Evolutionary conservation across 2,329 filamentous ascomycete species (phyloP), one percentile per base, ranked within the genome.

Genomic region (Fusarium dlaminii): DNA sequence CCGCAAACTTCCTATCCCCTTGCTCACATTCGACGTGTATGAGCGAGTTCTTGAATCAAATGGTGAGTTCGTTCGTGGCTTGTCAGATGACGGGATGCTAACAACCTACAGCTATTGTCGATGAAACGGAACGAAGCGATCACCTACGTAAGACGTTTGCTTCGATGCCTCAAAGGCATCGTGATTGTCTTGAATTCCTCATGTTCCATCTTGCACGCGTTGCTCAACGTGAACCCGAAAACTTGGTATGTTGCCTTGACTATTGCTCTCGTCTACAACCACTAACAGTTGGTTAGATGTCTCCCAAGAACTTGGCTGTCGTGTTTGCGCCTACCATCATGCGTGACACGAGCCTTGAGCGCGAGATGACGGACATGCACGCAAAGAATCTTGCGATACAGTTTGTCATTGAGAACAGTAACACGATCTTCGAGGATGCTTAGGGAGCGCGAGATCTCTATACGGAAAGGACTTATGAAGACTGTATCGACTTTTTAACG

Each of bases 281-380:
- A 32, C 76, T 81, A 61, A 81, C 62, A 20, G 8, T 6, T 6
- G 20, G 7, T 36, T 20, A 94, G 91, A 99, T 99, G 96, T 98
- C 94, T 30, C 94, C 96, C 64, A 94, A 97, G 84, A 99, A 99
- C 80, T 85, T 98, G 70, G 95, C 96, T 8, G 96, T 99, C 46
- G 96, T 99, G 42, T 99, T 99, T 81, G 96, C 96, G 14, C 96
- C 96, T 13, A 99, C 96, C 2, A 97, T 99, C 77, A 97, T 99
- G 94, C 90, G 96, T 76, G 95, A 97, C 64, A 88, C 91, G 80
- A 96, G 92, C 79, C 89, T 98, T 70, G 94, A 97, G 82, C 91
- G 95, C 70, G 96, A 99, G 82, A 97, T 99, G 91, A 96, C 92
- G 36, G 96, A 99, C 81, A 97, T 98, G 87, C 93, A 96, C 81